These are phyloP conservation scores for Podospora conica DNA, from an alignment of 495 filamentous ascomycete species.

Conservation along the genomic window DNA sequence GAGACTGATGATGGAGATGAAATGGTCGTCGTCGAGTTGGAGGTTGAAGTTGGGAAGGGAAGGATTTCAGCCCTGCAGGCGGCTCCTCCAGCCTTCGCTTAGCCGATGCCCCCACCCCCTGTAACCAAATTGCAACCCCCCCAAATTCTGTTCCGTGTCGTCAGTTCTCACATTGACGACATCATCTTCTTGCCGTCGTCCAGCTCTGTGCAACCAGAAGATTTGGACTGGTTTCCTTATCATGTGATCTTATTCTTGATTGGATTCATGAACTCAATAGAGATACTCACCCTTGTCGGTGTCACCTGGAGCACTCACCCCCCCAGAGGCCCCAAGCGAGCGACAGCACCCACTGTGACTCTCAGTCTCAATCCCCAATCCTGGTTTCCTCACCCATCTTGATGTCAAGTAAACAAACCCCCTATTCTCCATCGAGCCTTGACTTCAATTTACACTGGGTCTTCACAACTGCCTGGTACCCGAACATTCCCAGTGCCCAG, in stretches of 20 bases:
- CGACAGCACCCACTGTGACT: neutral
- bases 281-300: neutral
- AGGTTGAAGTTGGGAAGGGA: neutral
- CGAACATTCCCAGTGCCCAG: neutral
- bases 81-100: constrained; percentile 2
- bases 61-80: neutral
- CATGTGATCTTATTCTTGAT: neutral
- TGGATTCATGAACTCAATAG: too few relatives aligned
- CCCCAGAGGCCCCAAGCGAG: neutral
- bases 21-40: neutral
- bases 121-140: neutral
- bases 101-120: neutral
- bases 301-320: neutral
- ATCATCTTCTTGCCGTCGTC: neutral
- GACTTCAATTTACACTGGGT: too few relatives aligned
- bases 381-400: too few relatives aligned
- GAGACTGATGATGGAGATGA: neutral
- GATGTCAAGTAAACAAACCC: neutral
- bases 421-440: neutral
- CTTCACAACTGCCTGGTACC: neutral
- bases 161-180: constrained; percentile 10
- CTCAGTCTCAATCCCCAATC: neutral
- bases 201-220: neutral
- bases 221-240: neutral
- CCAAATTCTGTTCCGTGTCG: neutral